Evolutionary conservation across 129 eudicot genomes (phyloP).

Genomic region (Flaveria brownii): DNA sequence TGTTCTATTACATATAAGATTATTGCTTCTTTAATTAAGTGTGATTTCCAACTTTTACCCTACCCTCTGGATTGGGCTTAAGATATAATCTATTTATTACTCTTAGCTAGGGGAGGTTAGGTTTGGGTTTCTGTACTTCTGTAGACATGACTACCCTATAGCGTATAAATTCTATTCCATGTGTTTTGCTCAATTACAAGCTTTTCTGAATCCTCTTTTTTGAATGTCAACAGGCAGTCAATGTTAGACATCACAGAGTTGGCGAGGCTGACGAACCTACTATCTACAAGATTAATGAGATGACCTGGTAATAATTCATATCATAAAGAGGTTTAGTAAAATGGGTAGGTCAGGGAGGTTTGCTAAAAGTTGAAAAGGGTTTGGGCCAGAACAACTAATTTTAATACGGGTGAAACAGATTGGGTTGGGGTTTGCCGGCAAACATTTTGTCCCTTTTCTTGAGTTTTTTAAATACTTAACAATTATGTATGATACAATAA

Average conservation of each 20-base stretch:
- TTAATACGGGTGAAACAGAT: neutral
- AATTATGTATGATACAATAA: neutral
- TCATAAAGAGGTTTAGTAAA: neutral
- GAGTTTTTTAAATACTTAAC: neutral
- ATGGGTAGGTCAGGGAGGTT: neutral
- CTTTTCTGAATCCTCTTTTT: slow-evolving; percentile 1
- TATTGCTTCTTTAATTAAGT: neutral
- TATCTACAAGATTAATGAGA: slow-evolving; percentile 81
- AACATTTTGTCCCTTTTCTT: neutral
- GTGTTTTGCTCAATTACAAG: neutral
- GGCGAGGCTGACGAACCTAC: slow-evolving; percentile 88
- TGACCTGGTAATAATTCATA: slow-evolving; percentile 60
- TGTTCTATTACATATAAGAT: neutral
- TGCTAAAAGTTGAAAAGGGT: neutral
- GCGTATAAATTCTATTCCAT: neutral
- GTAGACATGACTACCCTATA: neutral
- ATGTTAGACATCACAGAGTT: slow-evolving; percentile 79
- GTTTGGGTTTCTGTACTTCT: neutral
- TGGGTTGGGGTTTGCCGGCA: neutral
- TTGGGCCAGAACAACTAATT: neutral
- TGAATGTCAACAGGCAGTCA: slow-evolving; percentile 61
- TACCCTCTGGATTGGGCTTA: slow-evolving; percentile 6
- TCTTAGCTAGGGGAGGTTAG: neutral
- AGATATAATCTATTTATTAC: slow-evolving; percentile 7
- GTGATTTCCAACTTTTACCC: neutral